A percentile compares a stretch with the other conserved stretches of the same genome.
phyloP scores from a whole-genome alignment of 352 stramenopile species.

The Thraustochytrium striatum region DNA sequence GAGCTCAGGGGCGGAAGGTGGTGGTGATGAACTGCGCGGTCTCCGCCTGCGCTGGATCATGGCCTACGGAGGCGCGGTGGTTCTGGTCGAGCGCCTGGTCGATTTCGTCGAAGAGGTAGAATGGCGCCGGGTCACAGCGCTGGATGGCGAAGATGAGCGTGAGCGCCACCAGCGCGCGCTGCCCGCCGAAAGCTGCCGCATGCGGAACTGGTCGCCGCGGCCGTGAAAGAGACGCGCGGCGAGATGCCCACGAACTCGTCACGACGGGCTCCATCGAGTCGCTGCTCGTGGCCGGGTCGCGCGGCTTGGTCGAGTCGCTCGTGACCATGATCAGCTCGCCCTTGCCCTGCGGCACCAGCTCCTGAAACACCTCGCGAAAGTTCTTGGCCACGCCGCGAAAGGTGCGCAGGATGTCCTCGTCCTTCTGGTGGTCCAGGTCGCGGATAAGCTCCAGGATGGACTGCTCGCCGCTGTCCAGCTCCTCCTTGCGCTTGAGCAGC shows the following conservation, averaged over 20 bases:
- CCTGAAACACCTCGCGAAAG: slow-evolving; percentile 96
- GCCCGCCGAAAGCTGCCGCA: slow-evolving; percentile 98
- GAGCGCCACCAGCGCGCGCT: slow-evolving; percentile 97
- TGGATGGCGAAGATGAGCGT: slow-evolving; percentile 98
- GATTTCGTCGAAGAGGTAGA: slow-evolving; percentile 99
- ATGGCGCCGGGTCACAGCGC: slow-evolving; percentile 95
- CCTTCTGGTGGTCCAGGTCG: slow-evolving; percentile 89
- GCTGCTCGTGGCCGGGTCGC: not conserved
- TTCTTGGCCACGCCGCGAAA: slow-evolving; percentile 96
- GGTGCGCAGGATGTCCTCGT: slow-evolving; percentile 97
- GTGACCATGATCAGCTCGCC: slow-evolving; percentile 94
- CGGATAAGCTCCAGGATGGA: slow-evolving; percentile 80
- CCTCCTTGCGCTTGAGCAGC: slow-evolving; percentile 87
- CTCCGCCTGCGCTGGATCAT: slow-evolving; percentile 93
- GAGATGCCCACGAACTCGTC: slow-evolving; percentile 91
- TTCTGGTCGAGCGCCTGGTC: slow-evolving; percentile 99
- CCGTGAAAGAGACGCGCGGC: slow-evolving; percentile 95
- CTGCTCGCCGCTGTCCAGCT: slow-evolving; percentile 89
- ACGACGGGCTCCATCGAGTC: not conserved
- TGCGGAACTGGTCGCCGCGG: slow-evolving; percentile 91
- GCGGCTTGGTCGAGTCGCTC: slow-evolving; percentile 2
- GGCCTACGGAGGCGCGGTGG: slow-evolving; percentile 90
- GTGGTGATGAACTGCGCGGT: slow-evolving; percentile 97
- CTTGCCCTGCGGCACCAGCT: slow-evolving; percentile 92
- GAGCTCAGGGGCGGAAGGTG: slow-evolving; percentile 98